Base-by-base conservation (phyloP, 805 yeast species). In the Wickerhamiella cacticola region DNA sequence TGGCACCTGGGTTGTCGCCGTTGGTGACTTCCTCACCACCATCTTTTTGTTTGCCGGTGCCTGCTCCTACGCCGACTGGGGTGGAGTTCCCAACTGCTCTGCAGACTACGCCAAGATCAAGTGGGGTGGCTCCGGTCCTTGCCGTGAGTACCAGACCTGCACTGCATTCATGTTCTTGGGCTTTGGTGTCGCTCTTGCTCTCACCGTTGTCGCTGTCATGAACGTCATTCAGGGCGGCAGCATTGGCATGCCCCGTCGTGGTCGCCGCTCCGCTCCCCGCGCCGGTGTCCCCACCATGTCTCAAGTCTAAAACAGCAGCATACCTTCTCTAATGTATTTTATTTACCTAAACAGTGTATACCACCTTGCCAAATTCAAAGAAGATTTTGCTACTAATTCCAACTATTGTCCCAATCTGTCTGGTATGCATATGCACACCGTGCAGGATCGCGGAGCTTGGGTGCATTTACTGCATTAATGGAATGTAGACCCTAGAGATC, bases 31-130 rank as follows among this genome's bases (percentile, higher is more conserved):
- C 70, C 72, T 92, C 68, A 87, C 87, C 75, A 68, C 79, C 58
- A 82, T 88, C 58, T 92, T 92, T 79, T 79, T 95, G 49, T 85
- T 92, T 66, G 79, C 97, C 44, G 97, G 85, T 55, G 97, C 88
- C 60, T 79, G 94, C 50, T 95, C 95, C 46, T 72, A 92, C 63
- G 97, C 97, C 47, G 94, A 85, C 52, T 71, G 77, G 57, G 43
- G 58, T 55, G 89, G 89, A 75, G 66, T 66, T 52, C 45, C 49
- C 45, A 34, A 35, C 39, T 45, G 50, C 46, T 38, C 48, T 31
- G 45, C 41, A 19, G 41, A 35, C 42, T 34, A 43, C 31, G 44
- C 42, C 38, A 44, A 35, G 47, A 5, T 10, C 36, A 44, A 10
- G 13, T 44, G 47, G 47, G 74, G 84, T 58, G 67, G 83, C 52